A percentile compares a stretch with the other conserved stretches of the same genome.
Evolutionary conservation across 768 basidiomycete genomes (phyloP).

Genomic region (Strobilomyces confusus): DNA sequence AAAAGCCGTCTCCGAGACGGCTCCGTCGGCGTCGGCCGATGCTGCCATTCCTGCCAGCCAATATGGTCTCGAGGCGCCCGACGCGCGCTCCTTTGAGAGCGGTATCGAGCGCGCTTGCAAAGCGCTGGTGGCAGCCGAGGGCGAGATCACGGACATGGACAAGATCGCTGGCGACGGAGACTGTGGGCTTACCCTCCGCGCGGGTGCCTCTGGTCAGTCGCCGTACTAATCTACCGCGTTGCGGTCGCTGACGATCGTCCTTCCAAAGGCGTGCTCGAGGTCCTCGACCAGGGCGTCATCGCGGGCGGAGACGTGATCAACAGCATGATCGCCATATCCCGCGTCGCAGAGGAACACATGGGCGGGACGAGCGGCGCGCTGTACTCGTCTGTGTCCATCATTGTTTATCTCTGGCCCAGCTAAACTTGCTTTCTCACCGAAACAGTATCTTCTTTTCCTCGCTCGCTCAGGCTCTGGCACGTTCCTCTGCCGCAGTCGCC

Average conservation of each 20-base stretch:
- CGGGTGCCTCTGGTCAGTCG: conserved; percentile 66
- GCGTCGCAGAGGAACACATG: conserved; percentile 80
- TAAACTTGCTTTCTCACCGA: not conserved
- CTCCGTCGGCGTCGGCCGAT: conserved; percentile 11
- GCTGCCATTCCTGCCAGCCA: conserved; percentile 1
- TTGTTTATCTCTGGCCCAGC: not conserved
- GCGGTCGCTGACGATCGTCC: not conserved
- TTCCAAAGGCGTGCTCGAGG: conserved; percentile 53
- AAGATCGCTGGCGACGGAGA: conserved; percentile 90
- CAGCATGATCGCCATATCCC: conserved; percentile 64
- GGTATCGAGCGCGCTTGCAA: conserved; percentile 58
- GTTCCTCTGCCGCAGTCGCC: conserved; percentile 23
- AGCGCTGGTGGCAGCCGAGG: conserved; percentile 71
- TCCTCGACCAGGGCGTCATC: conserved; percentile 52
- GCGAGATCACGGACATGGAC: conserved; percentile 90
- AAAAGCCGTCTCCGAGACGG: conserved; percentile 15
- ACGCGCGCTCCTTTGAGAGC: conserved; percentile 48
- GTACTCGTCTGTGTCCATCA: conserved; percentile 66
- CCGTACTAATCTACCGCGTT: not conserved
- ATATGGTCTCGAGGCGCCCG: conserved; percentile 33
- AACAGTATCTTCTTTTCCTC: conserved; percentile 87
- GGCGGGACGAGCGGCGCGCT: conserved; percentile 89
- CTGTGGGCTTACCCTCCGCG: conserved; percentile 63
- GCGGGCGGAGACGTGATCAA: conserved; percentile 60
- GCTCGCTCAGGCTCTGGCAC: conserved; percentile 68